Evolutionary conservation across 495 filamentous ascomycete species (phyloP).

Genomic region (Penicillium cosmopolitanum): DNA sequence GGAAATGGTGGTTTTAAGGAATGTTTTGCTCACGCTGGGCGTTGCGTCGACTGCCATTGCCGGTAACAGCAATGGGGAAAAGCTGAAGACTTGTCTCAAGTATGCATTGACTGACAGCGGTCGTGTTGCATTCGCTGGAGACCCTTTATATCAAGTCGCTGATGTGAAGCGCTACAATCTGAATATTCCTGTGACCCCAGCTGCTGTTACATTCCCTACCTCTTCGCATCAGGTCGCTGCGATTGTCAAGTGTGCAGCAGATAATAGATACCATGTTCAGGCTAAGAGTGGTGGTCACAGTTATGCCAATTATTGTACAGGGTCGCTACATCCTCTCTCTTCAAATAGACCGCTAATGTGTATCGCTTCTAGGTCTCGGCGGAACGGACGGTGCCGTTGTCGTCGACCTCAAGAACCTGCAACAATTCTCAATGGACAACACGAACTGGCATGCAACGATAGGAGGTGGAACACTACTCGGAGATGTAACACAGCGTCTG

Average conservation of each 20-base stretch:
- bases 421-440: slow-evolving; percentile 56
- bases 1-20: slow-evolving; percentile 8
- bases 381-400: slow-evolving; percentile 43
- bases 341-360: neutral
- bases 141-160: slow-evolving; percentile 20
- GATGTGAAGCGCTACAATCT: slow-evolving; percentile 57
- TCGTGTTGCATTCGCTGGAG: slow-evolving; percentile 17
- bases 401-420: slow-evolving; percentile 45
- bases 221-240: slow-evolving; percentile 58
- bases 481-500: slow-evolving; percentile 61
- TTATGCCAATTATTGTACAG: slow-evolving; percentile 56
- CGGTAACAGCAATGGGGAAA: slow-evolving; percentile 1
- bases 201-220: slow-evolving; percentile 62
- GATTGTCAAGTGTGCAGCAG: slow-evolving; percentile 59
- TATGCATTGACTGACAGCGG: slow-evolving; percentile 16
- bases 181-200: slow-evolving; percentile 59
- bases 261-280: slow-evolving; percentile 62
- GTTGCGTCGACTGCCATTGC: slow-evolving; percentile 9
- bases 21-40: slow-evolving; percentile 6
- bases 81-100: slow-evolving; percentile 17
- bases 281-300: slow-evolving; percentile 73
- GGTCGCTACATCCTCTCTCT: neutral
- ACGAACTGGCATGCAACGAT: slow-evolving; percentile 62
- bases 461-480: slow-evolving; percentile 65
- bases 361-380: slow-evolving; percentile 41